Evolutionary conservation across 2,329 filamentous ascomycete genomes (phyloP).

Genomic region (Kalmusia sp.): DNA sequence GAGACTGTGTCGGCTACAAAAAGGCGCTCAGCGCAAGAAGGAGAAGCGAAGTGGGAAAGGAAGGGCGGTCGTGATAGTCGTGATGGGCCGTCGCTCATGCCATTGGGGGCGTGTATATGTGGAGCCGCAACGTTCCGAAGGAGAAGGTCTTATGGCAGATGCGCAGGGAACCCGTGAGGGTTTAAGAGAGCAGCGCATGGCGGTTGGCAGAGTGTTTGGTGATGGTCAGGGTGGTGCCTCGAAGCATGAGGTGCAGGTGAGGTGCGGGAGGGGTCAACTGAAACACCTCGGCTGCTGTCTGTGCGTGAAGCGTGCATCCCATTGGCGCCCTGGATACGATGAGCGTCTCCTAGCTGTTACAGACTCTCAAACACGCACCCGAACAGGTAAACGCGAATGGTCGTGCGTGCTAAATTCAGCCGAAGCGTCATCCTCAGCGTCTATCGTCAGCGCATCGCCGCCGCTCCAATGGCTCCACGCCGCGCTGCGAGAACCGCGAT

Average conservation of each 20-base stretch:
- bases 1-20: conserved; percentile 22
- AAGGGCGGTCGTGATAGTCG: conserved; percentile 27
- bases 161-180: conserved; percentile 22
- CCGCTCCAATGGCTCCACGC: not conserved
- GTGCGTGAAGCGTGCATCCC: conserved; percentile 1
- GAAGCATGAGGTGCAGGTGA: conserved; percentile 10
- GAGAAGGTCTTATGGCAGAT: conserved; percentile 31
- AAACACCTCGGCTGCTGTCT: conserved; percentile 12
- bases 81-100: conserved; percentile 37
- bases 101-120: conserved; percentile 19
- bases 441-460: not conserved
- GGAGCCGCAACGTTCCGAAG: conserved; percentile 11
- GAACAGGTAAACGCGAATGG: not conserved
- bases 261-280: conserved; percentile 10
- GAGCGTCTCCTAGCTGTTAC: conserved; percentile 6
- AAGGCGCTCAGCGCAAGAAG: conserved; percentile 36
- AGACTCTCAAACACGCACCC: conserved; percentile 7
- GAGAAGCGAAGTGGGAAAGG: conserved; percentile 21
- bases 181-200: conserved; percentile 19
- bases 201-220: conserved; percentile 24
- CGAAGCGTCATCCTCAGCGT: not conserved
- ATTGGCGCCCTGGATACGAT: conserved; percentile 13
- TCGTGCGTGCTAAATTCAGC: conserved; percentile 1
- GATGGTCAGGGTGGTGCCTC: conserved; percentile 8
- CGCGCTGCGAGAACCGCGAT: not conserved